phyloP scores from a whole-genome alignment of 306 rosid genomes.

The Trifolium dubium region DNA sequence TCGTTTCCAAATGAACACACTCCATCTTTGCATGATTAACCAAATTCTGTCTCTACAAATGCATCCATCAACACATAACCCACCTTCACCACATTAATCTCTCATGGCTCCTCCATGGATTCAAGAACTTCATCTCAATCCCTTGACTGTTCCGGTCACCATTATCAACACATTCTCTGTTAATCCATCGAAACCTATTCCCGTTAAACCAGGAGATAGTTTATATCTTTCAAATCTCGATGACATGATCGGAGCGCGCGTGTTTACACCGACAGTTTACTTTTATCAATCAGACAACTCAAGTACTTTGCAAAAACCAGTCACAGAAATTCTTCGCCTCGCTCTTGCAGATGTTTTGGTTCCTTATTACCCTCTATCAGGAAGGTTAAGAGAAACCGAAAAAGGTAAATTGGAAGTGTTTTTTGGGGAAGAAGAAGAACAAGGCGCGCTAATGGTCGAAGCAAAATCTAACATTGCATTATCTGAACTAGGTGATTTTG shows the following conservation, averaged over 20 bases:
- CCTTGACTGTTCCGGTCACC: slow-evolving; percentile 54
- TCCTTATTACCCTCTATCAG: slow-evolving; percentile 87
- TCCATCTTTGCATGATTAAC: slow-evolving; percentile 69
- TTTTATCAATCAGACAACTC: slow-evolving; percentile 50
- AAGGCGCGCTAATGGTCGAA: slow-evolving; percentile 81
- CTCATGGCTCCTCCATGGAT: slow-evolving; percentile 81
- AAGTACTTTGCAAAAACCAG: slow-evolving; percentile 36
- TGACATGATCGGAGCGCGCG: slow-evolving; percentile 76
- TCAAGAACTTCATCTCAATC: slow-evolving; percentile 78
- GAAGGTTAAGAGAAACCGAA: slow-evolving; percentile 71
- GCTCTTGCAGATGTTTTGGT: slow-evolving; percentile 80
- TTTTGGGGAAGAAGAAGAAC: slow-evolving; percentile 59
- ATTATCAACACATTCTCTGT: slow-evolving; percentile 47
- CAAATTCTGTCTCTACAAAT: slow-evolving; percentile 60
- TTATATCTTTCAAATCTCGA: slow-evolving; percentile 88
- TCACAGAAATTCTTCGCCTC: slow-evolving; percentile 45
- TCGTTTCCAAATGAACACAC: background rate
- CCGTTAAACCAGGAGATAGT: slow-evolving; percentile 41
- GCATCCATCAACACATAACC: slow-evolving; percentile 41
- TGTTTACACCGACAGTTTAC: slow-evolving; percentile 84
- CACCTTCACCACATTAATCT: slow-evolving; percentile 22
- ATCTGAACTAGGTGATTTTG: slow-evolving; percentile 64
- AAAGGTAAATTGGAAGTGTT: slow-evolving; percentile 83
- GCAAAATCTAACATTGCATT: slow-evolving; percentile 62
- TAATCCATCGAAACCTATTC: slow-evolving; percentile 62